A percentile compares a stretch with the other conserved stretches of the same genome.
Conservation (phyloP, 1,284 basidiomycete genomes). For the Moesziomyces globuligerus region DNA sequence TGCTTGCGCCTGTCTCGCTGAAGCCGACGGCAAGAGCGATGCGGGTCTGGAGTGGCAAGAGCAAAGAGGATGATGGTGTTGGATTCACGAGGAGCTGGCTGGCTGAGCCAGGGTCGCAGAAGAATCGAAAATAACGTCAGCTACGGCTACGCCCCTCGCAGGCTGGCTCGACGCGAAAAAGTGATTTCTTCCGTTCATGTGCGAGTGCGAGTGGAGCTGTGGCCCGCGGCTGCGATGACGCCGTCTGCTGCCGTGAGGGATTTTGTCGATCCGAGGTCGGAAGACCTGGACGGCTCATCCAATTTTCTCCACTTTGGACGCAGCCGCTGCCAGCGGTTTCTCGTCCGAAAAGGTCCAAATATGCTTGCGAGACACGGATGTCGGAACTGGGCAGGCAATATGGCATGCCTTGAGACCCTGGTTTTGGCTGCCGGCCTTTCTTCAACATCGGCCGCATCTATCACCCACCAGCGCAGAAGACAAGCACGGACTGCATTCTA, state of each 20-base stretch:
- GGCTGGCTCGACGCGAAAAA: neutral
- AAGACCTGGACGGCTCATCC: constrained; percentile 4
- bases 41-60: too few relatives aligned
- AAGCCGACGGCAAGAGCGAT: too few relatives aligned
- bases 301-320: constrained; percentile 19
- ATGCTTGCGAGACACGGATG: constrained; percentile 4
- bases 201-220: too few relatives aligned
- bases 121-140: constrained; percentile 33
- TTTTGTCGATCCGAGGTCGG: constrained; percentile 13
- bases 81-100: neutral
- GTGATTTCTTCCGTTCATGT: constrained; percentile 9
- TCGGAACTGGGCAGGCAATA: constrained; percentile 29
- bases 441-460: too few relatives aligned
- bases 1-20: too few relatives aligned
- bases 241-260: neutral
- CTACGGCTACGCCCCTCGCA: neutral
- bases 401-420: constrained; percentile 26
- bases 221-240: too few relatives aligned
- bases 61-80: constrained; percentile 9
- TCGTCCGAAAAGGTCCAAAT: constrained; percentile 20
- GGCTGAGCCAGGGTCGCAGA: constrained; percentile 10
- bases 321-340: neutral
- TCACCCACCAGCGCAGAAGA: too few relatives aligned
- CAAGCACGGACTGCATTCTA: neutral
- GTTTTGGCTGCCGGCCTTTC: neutral